These are phyloP conservation scores for Penicillium cosmopolitanum DNA, from an alignment of 495 filamentous ascomycete genomes.

Conservation along the genomic window DNA sequence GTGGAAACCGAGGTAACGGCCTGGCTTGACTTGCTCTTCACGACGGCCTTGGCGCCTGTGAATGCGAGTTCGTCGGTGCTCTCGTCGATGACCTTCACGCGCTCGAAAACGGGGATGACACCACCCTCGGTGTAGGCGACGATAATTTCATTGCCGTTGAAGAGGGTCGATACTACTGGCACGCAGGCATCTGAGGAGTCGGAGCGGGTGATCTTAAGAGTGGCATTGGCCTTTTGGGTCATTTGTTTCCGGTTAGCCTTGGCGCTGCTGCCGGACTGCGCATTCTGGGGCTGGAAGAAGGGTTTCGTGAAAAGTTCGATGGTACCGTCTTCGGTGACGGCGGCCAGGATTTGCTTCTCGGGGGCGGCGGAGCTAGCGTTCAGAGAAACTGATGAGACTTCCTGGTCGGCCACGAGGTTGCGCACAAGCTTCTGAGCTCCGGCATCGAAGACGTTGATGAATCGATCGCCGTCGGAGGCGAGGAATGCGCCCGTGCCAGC, in stretches of 20 bases:
- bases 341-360: slow-evolving; percentile 51
- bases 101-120: slow-evolving; percentile 59
- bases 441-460: slow-evolving; percentile 58
- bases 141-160: slow-evolving; percentile 53
- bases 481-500: slow-evolving; percentile 41
- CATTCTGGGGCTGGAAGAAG: slow-evolving; percentile 43
- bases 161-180: slow-evolving; percentile 48
- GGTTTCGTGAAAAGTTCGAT: slow-evolving; percentile 62
- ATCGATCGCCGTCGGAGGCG: slow-evolving; percentile 58
- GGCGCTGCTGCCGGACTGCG: slow-evolving; percentile 40
- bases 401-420: slow-evolving; percentile 57
- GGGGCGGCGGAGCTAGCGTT: slow-evolving; percentile 23
- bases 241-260: slow-evolving; percentile 53
- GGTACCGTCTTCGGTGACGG: slow-evolving; percentile 56
- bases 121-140: slow-evolving; percentile 61
- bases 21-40: slow-evolving; percentile 48
- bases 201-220: slow-evolving; percentile 54
- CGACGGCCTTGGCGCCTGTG: slow-evolving; percentile 48
- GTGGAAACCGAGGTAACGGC: slow-evolving; percentile 48
- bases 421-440: slow-evolving; percentile 48
- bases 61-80: slow-evolving; percentile 51
- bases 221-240: slow-evolving; percentile 53
- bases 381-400: slow-evolving; percentile 46
- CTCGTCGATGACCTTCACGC: slow-evolving; percentile 53
- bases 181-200: slow-evolving; percentile 45